Percentiles rank a stretch among this genome's conserved stretches.
phyloP scores from a whole-genome alignment of 805 yeast species.

The Cyberlindnera veronae region DNA sequence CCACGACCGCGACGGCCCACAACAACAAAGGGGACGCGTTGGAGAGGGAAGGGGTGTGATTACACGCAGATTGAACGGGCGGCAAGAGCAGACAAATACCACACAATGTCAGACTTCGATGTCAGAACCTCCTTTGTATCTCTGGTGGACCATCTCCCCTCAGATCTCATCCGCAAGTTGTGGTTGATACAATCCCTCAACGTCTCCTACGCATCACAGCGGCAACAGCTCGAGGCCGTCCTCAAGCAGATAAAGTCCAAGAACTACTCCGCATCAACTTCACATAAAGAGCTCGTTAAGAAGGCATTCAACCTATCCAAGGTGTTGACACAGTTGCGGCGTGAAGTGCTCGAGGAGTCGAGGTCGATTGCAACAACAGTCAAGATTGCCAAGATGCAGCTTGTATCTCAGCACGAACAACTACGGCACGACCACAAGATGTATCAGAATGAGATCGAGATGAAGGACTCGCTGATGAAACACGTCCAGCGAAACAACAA shows the following conservation, averaged over 20 bases:
- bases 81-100: background rate
- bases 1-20: background rate
- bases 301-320: conserved; percentile 7
- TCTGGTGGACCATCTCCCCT: conserved; percentile 40
- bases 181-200: conserved; percentile 40
- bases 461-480: conserved; percentile 15
- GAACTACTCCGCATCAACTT: conserved; percentile 5
- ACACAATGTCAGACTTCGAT: conserved; percentile 27
- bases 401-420: conserved; percentile 23
- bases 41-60: background rate
- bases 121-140: conserved; percentile 37
- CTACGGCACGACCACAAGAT: conserved; percentile 26
- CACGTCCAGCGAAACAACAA: conserved; percentile 21
- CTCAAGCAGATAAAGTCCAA: conserved; percentile 13
- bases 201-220: conserved; percentile 17
- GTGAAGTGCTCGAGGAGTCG: conserved; percentile 31
- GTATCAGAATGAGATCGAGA: conserved; percentile 24
- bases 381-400: conserved; percentile 23
- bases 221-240: conserved; percentile 15
- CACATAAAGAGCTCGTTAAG: conserved; percentile 8
- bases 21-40: conserved; percentile 2
- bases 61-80: background rate
- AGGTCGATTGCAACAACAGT: conserved; percentile 23
- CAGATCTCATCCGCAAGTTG: conserved; percentile 39
- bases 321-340: conserved; percentile 24